Conservation (phyloP, 495 filamentous ascomycete genomes). For the Astrocystis sublimbata region DNA sequence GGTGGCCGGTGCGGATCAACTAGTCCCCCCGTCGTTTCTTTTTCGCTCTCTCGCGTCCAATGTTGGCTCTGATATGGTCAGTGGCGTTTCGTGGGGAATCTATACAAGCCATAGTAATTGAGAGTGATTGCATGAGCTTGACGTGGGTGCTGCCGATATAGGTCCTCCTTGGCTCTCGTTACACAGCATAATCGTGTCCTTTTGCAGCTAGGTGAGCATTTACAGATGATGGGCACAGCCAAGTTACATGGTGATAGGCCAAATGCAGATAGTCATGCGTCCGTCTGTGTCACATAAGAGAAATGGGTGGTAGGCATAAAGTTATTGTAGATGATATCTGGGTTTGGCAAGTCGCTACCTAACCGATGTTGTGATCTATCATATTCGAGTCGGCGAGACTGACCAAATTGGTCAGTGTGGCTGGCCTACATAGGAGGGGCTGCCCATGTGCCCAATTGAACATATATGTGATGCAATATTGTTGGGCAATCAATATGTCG, state of each 20-base stretch:
- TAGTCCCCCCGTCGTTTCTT: conserved; percentile 2
- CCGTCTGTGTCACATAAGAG: too few relatives aligned
- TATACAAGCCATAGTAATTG: background rate
- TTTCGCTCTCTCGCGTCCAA: background rate
- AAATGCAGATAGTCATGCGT: background rate
- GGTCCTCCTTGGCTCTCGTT: background rate
- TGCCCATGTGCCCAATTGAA: too few relatives aligned
- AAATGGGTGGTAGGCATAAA: background rate
- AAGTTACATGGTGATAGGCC: too few relatives aligned
- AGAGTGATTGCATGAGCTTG: conserved; percentile 1
- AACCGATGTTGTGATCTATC: background rate
- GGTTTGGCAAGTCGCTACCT: background rate
- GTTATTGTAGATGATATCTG: background rate
- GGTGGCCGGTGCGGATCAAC: conserved; percentile 13
- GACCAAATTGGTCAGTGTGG: too few relatives aligned
- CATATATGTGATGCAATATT: too few relatives aligned
- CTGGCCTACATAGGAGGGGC: too few relatives aligned
- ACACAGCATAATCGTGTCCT: background rate
- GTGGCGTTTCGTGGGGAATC: conserved; percentile 12
- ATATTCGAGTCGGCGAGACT: too few relatives aligned
- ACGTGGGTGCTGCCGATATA: background rate
- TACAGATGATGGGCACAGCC: too few relatives aligned
- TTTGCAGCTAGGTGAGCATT: background rate
- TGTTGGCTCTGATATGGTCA: background rate
- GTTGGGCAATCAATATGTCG: too few relatives aligned